phyloP scores from a whole-genome alignment of 2,329 filamentous ascomycete species.

The Emmonsia crescens region DNA sequence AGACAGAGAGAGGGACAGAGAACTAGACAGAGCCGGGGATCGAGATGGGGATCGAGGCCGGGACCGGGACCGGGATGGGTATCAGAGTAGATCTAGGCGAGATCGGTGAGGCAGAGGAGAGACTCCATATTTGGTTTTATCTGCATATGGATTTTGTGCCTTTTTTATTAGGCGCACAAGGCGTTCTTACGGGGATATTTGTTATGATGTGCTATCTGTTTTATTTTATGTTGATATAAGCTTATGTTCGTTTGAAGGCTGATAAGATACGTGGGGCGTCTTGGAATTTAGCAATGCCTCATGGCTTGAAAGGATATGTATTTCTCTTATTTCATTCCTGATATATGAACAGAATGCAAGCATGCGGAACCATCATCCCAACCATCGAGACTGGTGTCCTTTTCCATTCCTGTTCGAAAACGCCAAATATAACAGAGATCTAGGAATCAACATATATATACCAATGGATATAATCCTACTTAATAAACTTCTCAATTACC shows the following conservation, averaged over 20 bases:
- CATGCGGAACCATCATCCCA: neutral
- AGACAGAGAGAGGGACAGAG: slow-evolving; percentile 14
- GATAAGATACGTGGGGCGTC: neutral
- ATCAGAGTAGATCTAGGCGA: slow-evolving; percentile 1
- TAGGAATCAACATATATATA: slow-evolving; percentile 9
- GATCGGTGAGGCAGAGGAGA: neutral
- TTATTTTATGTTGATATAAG: neutral
- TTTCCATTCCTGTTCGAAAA: neutral
- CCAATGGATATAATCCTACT: slow-evolving; percentile 13
- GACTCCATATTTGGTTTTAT: neutral
- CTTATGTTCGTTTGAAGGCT: neutral
- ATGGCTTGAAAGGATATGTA: neutral
- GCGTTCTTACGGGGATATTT: neutral
- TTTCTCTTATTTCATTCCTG: neutral
- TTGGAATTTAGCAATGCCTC: neutral
- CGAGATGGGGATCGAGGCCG: neutral
- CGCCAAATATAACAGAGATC: neutral
- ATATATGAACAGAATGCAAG: neutral
- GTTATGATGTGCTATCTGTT: neutral
- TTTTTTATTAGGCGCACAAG: neutral
- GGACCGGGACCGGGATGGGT: neutral
- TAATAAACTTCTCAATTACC: slow-evolving; percentile 51
- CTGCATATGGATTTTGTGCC: neutral
- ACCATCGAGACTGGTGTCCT: neutral
- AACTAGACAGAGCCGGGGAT: neutral